phyloP scores from a whole-genome alignment of 441 rosid species.

The Mallotus japonicus region DNA sequence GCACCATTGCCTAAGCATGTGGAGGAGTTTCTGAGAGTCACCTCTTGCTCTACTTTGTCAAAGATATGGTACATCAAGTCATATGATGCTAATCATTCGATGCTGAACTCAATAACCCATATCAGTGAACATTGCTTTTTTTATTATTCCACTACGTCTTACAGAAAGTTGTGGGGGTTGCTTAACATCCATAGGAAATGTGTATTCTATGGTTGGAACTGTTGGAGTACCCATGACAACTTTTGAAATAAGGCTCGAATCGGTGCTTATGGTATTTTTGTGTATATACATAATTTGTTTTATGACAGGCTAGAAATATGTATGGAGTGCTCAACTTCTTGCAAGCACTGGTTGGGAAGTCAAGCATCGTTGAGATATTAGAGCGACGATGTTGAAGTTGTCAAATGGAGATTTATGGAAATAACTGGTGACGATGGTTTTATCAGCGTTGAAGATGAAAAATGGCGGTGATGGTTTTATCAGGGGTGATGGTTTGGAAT shows the following conservation, averaged over 20 bases:
- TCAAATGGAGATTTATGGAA: too few species aligned
- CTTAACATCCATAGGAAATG: conserved; percentile 68
- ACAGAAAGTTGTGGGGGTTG: conserved; percentile 92
- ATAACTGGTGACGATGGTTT: too few species aligned
- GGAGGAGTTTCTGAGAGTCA: conserved; percentile 83
- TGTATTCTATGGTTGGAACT: conserved; percentile 80
- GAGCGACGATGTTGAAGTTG: too few species aligned
- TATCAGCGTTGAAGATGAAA: too few species aligned
- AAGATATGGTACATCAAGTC: conserved; percentile 62
- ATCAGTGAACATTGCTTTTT: not conserved
- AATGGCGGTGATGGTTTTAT: too few species aligned
- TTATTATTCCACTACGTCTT: conserved; percentile 45
- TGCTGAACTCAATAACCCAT: too few species aligned
- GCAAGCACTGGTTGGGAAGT: too few species aligned
- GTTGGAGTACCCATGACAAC: conserved; percentile 88
- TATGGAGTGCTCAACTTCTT: too few species aligned
- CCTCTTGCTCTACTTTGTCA: conserved; percentile 73
- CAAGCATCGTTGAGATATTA: too few species aligned
- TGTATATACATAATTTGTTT: too few species aligned
- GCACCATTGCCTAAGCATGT: conserved; percentile 89
- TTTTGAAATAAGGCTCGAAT: conserved; percentile 84
- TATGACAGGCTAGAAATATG: too few species aligned
- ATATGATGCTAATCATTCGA: not conserved
- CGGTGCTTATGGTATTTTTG: conserved; percentile 34
- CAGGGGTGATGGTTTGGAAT: too few species aligned